phyloP scores from a whole-genome alignment of 1,284 basidiomycete species.

The Flammula alnicola region DNA sequence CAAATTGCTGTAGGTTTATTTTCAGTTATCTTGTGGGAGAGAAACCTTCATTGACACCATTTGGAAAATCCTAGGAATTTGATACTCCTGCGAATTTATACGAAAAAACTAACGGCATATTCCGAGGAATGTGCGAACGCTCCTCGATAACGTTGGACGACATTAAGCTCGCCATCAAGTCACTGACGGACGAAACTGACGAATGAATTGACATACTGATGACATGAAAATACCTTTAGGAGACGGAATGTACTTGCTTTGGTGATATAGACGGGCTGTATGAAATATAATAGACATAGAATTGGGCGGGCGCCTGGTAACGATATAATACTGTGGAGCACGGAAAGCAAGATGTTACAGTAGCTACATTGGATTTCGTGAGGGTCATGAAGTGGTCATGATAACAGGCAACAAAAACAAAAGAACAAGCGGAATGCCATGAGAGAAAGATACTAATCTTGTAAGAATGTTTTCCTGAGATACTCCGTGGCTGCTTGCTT shows the following conservation, averaged over 20 bases:
- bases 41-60: too few relatives aligned
- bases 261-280: not conserved
- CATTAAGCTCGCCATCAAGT: slow-evolving; percentile 49
- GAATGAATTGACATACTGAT: slow-evolving; percentile 76
- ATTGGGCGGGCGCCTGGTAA: too few relatives aligned
- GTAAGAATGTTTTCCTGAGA: slow-evolving; percentile 38
- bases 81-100: slow-evolving; percentile 77
- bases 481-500: slow-evolving; percentile 72
- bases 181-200: slow-evolving; percentile 20
- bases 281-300: not conserved
- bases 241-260: not conserved
- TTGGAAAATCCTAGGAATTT: slow-evolving; percentile 54
- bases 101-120: slow-evolving; percentile 58
- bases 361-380: not conserved
- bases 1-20: slow-evolving; percentile 51
- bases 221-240: not conserved
- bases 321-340: too few relatives aligned
- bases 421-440: not conserved
- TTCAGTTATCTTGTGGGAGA: not conserved
- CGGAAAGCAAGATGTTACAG: too few relatives aligned
- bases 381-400: too few relatives aligned
- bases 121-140: slow-evolving; percentile 75
- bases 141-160: slow-evolving; percentile 73
- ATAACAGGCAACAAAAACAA: not conserved
- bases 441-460: too few relatives aligned